Percentiles rank a stretch among this genome's conserved stretches.
Evolutionary conservation across 108 stramenopile genomes (phyloP).

Genomic region (Parmales sp.): DNA sequence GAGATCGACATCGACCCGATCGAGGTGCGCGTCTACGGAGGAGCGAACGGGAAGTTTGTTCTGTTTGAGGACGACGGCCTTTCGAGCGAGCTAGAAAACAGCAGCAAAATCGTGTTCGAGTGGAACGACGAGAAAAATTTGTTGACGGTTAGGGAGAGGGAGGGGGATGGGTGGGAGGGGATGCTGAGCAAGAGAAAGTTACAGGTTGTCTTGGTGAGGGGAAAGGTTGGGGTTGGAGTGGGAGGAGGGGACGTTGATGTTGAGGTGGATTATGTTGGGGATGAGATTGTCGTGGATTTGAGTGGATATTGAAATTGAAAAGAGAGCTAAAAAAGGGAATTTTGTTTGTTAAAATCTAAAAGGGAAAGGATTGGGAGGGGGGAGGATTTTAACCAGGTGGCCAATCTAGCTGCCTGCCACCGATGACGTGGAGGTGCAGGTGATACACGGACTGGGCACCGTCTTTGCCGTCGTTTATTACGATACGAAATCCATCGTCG

Average conservation of each 20-base stretch:
- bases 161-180: neutral
- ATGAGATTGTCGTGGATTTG: neutral
- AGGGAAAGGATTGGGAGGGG: too few species aligned
- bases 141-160: neutral
- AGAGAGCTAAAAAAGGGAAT: too few species aligned
- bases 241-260: neutral
- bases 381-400: slow-evolving; percentile 83
- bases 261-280: neutral
- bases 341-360: too few species aligned
- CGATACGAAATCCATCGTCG: slow-evolving; percentile 74
- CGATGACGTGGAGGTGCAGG: slow-evolving; percentile 83
- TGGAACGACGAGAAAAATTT: neutral
- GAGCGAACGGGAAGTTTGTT: neutral
- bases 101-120: neutral
- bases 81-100: neutral
- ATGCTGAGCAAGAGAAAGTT: neutral
- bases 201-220: neutral
- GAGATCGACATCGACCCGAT: neutral
- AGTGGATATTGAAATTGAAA: too few species aligned
- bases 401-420: slow-evolving; percentile 83
- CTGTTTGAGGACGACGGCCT: slow-evolving; percentile 15
- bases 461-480: slow-evolving; percentile 83
- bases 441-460: slow-evolving; percentile 90
- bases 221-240: neutral
- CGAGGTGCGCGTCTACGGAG: slow-evolving; percentile 13